Evolutionary conservation across 768 basidiomycete genomes (phyloP), one percentile per base, ranked within the genome.

Genomic region (Mrakia gelida): DNA sequence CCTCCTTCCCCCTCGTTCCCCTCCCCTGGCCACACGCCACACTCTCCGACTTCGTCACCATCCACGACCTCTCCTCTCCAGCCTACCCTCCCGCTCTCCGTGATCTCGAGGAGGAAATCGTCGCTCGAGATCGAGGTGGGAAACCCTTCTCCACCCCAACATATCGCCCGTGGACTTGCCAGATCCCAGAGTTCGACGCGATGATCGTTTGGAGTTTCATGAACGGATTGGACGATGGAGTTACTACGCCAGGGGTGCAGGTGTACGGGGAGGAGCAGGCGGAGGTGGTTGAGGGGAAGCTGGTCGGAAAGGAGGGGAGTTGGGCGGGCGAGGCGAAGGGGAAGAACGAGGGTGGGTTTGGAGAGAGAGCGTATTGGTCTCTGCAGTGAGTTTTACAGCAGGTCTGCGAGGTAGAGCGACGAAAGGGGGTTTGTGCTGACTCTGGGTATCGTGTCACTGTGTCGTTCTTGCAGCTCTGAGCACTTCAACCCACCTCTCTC

Each of bases 401-500:
- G 38, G 4, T 38, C 38, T 38, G 38, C 38, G 38, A 38, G n/a
- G 38, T 38, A 38, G 38, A n/a, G n/a, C n/a, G n/a, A n/a, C n/a
- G 38, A 38, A 38, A 38, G 38, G 8, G 3, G 38, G 38, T 38
- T 38, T 3, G 3, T 38, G 38, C 38, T 38, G 4, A 38, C 38
- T 38, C 38, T 38, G 38, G 38, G 38, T 38, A 38, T 8, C 8
- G 38, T 38, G 4, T 8, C 8, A 38, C 38, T 56, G 10, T 15
- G 10, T 26, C 43, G 21, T 38, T 63, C 15, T 63, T 18, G 26
- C 34, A 72, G 71, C 49, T 59, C 73, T n/a, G 77, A 78, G 34
- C 77, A 78, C 72, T 78, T 78, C 65, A 43, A 73, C 49, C 77
- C 77, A 6, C 77, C 77, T 23, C 70, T 78, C 26, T 9, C 28